These are phyloP conservation scores for Taphrina betulina DNA, from an alignment of 1,139 yeast genomes.

Conservation along the genomic window DNA sequence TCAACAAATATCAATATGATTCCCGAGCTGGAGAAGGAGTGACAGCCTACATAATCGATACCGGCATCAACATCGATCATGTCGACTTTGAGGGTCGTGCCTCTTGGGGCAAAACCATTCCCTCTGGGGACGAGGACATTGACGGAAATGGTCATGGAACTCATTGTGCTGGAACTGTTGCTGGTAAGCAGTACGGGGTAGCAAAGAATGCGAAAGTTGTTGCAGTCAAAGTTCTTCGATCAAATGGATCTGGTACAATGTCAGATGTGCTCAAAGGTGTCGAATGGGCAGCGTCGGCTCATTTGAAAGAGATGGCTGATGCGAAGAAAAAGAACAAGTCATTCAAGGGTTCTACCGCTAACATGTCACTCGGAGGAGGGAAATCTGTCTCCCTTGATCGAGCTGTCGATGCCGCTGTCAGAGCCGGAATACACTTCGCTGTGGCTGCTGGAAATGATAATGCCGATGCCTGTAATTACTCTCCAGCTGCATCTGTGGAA, in stretches of 20 bases:
- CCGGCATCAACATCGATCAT: conserved; percentile 82
- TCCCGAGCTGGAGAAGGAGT: conserved; percentile 87
- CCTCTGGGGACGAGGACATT: conserved; percentile 71
- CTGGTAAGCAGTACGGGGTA: conserved; percentile 60
- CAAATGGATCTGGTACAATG: conserved; percentile 53
- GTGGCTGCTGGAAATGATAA: conserved; percentile 70
- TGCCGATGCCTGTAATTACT: conserved; percentile 60
- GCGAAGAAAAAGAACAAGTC: conserved; percentile 44
- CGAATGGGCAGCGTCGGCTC: conserved; percentile 48
- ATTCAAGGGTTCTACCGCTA: conserved; percentile 55
- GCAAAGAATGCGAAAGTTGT: conserved; percentile 63
- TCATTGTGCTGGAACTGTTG: conserved; percentile 61
- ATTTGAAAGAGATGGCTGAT: conserved; percentile 44
- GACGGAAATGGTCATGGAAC: conserved; percentile 94
- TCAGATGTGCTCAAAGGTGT: conserved; percentile 54
- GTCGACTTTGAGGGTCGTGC: conserved; percentile 91
- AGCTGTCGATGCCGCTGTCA: conserved; percentile 61
- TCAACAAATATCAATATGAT: conserved; percentile 83
- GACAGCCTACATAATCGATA: conserved; percentile 83
- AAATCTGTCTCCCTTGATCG: conserved; percentile 54
- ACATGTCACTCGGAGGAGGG: conserved; percentile 65
- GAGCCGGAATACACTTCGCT: conserved; percentile 60
- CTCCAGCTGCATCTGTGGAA: conserved; percentile 61
- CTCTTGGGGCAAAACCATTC: conserved; percentile 87
- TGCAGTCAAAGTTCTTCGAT: conserved; percentile 57